Conservation (phyloP, 768 basidiomycete species). For the Hydnomerulius pinastri region DNA sequence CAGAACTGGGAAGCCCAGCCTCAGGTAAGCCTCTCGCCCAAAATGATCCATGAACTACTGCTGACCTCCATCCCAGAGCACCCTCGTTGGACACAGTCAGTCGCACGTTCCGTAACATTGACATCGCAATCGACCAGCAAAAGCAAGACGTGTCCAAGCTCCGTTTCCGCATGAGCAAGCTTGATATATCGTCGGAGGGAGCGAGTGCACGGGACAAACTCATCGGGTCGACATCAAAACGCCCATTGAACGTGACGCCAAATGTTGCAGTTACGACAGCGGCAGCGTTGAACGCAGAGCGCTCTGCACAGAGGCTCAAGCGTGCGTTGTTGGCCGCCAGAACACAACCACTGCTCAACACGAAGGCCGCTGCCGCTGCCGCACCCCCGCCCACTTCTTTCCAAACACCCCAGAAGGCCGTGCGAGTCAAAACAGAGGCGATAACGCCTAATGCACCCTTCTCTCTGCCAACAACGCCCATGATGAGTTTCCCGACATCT, state of each 20-base stretch:
- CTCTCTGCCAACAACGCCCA: conserved; percentile 18
- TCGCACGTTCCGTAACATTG: conserved; percentile 84
- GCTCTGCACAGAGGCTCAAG: conserved; percentile 71
- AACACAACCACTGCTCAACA: conserved; percentile 68
- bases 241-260: conserved; percentile 52
- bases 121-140: conserved; percentile 66
- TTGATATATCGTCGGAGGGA: conserved; percentile 40
- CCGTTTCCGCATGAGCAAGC: conserved; percentile 50
- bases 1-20: conserved; percentile 57
- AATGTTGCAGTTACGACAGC: conserved; percentile 75
- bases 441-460: conserved; percentile 3
- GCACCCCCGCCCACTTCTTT: conserved; percentile 24
- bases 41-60: not conserved
- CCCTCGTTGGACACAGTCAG: conserved; percentile 84
- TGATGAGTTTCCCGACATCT: conserved; percentile 26
- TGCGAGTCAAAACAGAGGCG: conserved; percentile 8
- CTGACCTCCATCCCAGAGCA: conserved; percentile 48
- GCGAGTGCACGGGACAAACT: conserved; percentile 41
- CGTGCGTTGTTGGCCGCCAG: conserved; percentile 61
- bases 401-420: conserved; percentile 30
- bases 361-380: conserved; percentile 37
- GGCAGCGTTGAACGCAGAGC: conserved; percentile 80
- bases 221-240: conserved; percentile 39
- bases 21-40: conserved; percentile 51
- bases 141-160: conserved; percentile 53